These are phyloP conservation scores for Turritis glabra DNA, from an alignment of 345 rosid genomes.

Conservation along the genomic window DNA sequence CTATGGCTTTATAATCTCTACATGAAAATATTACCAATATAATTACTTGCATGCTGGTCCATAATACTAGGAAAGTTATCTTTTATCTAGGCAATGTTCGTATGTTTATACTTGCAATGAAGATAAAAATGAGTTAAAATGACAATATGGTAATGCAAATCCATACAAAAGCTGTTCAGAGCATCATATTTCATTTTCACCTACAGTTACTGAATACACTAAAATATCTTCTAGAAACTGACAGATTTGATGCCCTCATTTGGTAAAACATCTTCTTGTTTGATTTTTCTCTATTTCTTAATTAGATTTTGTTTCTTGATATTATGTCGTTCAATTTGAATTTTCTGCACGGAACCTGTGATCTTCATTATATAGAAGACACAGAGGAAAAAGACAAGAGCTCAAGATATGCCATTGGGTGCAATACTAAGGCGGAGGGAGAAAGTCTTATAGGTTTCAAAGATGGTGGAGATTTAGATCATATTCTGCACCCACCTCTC, in stretches of 20 bases:
- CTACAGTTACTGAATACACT: conserved; percentile 26
- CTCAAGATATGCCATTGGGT: conserved; percentile 34
- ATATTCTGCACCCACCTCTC: conserved; percentile 41
- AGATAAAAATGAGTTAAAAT: conserved; percentile 14
- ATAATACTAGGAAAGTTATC: background rate
- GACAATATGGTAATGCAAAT: conserved; percentile 1
- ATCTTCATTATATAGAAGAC: conserved; percentile 30
- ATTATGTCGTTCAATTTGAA: conserved; percentile 14
- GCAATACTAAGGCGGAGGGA: conserved; percentile 19
- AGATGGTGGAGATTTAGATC: conserved; percentile 41
- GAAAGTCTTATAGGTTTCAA: conserved; percentile 36
- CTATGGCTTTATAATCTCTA: background rate
- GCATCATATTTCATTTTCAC: conserved; percentile 22
- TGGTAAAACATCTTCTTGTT: conserved; percentile 30
- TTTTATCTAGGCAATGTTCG: background rate
- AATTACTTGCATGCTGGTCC: conserved; percentile 1
- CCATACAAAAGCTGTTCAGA: background rate
- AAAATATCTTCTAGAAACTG: conserved; percentile 19
- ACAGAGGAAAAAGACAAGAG: conserved; percentile 41
- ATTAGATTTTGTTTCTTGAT: conserved; percentile 32
- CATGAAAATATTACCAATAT: background rate
- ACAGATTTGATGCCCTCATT: conserved; percentile 30
- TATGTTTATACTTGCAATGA: conserved; percentile 17
- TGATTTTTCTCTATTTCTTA: conserved; percentile 22
- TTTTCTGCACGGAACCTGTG: conserved; percentile 29